Evolutionary conservation across 2,329 filamentous ascomycete species (phyloP).

Genomic region (Simplicillium sp.): DNA sequence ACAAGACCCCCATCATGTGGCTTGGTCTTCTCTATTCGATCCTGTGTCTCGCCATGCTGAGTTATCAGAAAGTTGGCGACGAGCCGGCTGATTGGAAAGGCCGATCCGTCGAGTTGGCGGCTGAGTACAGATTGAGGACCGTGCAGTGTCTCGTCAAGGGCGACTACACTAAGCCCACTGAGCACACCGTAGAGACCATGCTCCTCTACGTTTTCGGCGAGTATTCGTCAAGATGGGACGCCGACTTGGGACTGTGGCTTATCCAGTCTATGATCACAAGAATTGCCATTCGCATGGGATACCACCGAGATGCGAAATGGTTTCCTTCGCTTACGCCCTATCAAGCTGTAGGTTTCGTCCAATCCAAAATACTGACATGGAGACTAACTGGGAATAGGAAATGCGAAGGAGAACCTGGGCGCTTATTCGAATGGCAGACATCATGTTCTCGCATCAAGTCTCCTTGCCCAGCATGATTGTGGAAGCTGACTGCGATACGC

Average conservation of each 20-base stretch:
- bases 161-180: constrained; percentile 67
- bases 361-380: not conserved
- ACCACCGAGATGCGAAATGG: constrained; percentile 69
- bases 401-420: constrained; percentile 63
- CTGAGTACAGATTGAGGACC: constrained; percentile 60
- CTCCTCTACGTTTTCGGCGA: constrained; percentile 69
- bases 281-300: constrained; percentile 60
- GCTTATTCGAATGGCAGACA: constrained; percentile 62
- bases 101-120: constrained; percentile 48
- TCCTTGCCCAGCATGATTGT: constrained; percentile 62
- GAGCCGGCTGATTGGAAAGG: constrained; percentile 72
- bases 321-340: constrained; percentile 65
- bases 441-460: constrained; percentile 68
- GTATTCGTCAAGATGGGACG: constrained; percentile 63
- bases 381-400: constrained; percentile 34
- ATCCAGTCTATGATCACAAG: constrained; percentile 46
- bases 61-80: constrained; percentile 70
- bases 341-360: constrained; percentile 45
- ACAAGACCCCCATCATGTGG: constrained; percentile 68
- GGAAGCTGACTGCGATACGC: constrained; percentile 64
- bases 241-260: constrained; percentile 58
- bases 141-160: constrained; percentile 69
- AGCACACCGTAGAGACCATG: constrained; percentile 71
- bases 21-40: constrained; percentile 68
- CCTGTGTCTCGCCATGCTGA: constrained; percentile 68